Conservation (phyloP, 768 basidiomycete species). For the Fomitopsis serialis region DNA sequence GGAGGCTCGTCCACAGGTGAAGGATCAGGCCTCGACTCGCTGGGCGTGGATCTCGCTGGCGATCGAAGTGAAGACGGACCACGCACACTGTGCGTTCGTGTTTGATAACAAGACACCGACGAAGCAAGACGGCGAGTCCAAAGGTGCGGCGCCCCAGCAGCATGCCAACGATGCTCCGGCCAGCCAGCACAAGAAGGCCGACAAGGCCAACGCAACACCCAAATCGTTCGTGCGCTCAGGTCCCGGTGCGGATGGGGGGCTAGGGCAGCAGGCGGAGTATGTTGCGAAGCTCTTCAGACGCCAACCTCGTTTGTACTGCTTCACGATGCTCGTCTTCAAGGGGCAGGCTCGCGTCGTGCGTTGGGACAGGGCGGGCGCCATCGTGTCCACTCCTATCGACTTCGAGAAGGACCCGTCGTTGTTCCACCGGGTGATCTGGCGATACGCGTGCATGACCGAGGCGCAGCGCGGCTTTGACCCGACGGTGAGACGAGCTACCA, state of each 20-base stretch:
- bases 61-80: background rate
- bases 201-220: no score
- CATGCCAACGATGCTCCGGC: no score
- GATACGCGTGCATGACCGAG: no score
- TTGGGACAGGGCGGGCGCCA: slow-evolving; percentile 4
- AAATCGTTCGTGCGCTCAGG: no score
- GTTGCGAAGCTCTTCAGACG: background rate
- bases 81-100: no score
- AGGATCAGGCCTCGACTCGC: background rate
- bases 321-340: background rate
- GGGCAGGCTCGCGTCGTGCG: background rate
- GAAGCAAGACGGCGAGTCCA: no score
- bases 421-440: no score
- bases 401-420: background rate
- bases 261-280: slow-evolving; percentile 5
- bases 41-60: background rate
- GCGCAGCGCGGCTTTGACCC: no score
- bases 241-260: background rate
- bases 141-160: no score
- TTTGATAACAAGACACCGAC: background rate
- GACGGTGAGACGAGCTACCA: no score
- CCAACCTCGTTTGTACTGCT: slow-evolving; percentile 3
- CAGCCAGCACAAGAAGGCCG: no score
- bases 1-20: no score
- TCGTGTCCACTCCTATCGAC: slow-evolving; percentile 4